These are phyloP conservation scores for Ganoderma multipileum DNA, from an alignment of 1,284 basidiomycete genomes.

Conservation along the genomic window DNA sequence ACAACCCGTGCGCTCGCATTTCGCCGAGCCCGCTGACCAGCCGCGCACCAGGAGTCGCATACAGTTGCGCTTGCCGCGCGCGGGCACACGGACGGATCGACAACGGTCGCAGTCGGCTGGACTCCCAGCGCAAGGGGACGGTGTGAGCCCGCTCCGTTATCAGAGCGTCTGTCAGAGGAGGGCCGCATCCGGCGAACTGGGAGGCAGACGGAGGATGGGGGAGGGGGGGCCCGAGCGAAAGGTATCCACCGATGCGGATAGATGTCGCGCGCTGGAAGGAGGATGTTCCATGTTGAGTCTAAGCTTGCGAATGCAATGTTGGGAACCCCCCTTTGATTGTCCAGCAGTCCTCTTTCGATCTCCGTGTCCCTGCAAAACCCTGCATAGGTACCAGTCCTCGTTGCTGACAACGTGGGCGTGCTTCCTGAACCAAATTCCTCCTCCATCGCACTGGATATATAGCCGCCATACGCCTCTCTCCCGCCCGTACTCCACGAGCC, in stretches of 20 bases:
- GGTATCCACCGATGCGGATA: conserved; percentile 17
- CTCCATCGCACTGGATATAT: conserved; percentile 22
- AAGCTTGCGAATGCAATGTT: conserved; percentile 17
- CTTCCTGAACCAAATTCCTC: conserved; percentile 30
- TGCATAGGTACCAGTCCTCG: conserved; percentile 21
- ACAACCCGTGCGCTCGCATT: background rate
- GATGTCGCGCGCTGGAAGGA: conserved; percentile 21
- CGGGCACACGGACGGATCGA: background rate
- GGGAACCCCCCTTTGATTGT: conserved; percentile 21
- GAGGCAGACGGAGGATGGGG: conserved; percentile 6
- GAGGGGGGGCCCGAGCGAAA: conserved; percentile 15
- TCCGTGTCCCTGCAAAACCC: conserved; percentile 16
- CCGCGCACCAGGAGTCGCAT: conserved; percentile 10
- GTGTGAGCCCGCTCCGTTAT: conserved; percentile 22
- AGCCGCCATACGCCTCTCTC: conserved; percentile 22
- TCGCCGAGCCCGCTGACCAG: conserved; percentile 17
- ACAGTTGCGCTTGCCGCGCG: background rate
- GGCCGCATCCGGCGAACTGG: conserved; percentile 5
- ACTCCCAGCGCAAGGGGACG: conserved; percentile 12
- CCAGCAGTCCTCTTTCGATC: conserved; percentile 20
- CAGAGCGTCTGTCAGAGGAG: conserved; percentile 21
- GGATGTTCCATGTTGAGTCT: conserved; percentile 14
- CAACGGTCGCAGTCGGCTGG: conserved; percentile 3
- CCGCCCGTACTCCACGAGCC: conserved; percentile 31
- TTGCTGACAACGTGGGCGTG: conserved; percentile 32